Percentiles rank a stretch among this genome's conserved stretches.
These are phyloP conservation scores for Malus sieversii DNA, from an alignment of 306 rosid genomes.

Conservation along the genomic window DNA sequence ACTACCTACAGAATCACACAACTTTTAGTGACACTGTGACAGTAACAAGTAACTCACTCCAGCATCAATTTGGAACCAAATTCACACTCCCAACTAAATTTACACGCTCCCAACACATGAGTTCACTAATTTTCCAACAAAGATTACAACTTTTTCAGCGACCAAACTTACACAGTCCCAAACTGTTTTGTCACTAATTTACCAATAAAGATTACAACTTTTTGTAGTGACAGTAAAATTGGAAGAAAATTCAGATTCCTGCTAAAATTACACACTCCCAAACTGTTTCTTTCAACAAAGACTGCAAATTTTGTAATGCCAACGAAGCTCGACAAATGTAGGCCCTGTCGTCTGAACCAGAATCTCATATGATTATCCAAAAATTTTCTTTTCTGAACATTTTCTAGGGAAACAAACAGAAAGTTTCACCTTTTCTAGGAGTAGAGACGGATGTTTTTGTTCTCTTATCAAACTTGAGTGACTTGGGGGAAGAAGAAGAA, in stretches of 20 bases:
- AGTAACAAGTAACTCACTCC: not conserved
- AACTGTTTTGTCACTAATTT: not conserved
- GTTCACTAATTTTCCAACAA: not conserved
- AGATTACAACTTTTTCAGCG: not conserved
- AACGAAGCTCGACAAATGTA: not conserved
- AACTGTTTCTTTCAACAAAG: not conserved
- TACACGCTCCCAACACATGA: too few species aligned
- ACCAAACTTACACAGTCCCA: not conserved
- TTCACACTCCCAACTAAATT: not conserved
- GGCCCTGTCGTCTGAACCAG: not conserved
- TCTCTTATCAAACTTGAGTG: conserved; percentile 26
- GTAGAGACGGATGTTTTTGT: conserved; percentile 23
- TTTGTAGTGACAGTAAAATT: too few species aligned
- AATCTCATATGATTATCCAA: not conserved
- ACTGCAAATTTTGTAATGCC: not conserved
- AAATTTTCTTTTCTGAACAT: not conserved
- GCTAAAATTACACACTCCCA: not conserved
- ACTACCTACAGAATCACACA: conserved; percentile 31
- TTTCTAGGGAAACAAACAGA: not conserved
- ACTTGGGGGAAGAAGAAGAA: conserved; percentile 22
- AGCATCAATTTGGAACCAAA: not conserved
- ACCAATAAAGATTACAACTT: too few species aligned
- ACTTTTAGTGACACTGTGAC: conserved; percentile 7
- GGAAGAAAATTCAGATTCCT: not conserved
- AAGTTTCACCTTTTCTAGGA: conserved; percentile 40